These are phyloP conservation scores for Boeremia lycopersici DNA, from an alignment of 2,329 filamentous ascomycete genomes.

Conservation along the genomic window DNA sequence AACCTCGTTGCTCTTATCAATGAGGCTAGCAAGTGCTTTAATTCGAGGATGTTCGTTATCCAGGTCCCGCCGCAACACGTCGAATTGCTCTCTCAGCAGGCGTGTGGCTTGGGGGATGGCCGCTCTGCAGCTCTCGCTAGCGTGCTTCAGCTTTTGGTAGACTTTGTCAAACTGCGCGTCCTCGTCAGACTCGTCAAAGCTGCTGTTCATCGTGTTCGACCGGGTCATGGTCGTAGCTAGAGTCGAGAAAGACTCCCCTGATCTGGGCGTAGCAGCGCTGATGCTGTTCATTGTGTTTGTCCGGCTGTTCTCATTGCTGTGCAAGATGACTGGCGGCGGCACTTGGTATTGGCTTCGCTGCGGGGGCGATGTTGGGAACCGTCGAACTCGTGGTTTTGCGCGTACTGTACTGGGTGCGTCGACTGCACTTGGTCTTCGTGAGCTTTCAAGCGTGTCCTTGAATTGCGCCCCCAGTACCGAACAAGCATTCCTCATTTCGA, in stretches of 20 bases:
- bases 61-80: conserved; percentile 36
- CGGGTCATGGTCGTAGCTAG: conserved; percentile 54
- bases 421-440: conserved; percentile 28
- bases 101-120: conserved; percentile 64
- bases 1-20: conserved; percentile 72
- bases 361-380: conserved; percentile 42
- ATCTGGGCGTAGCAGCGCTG: conserved; percentile 70
- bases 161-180: conserved; percentile 83
- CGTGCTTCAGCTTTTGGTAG: conserved; percentile 74
- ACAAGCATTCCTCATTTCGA: conserved; percentile 66
- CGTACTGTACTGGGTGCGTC: conserved; percentile 37
- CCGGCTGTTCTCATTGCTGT: conserved; percentile 57
- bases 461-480: conserved; percentile 54
- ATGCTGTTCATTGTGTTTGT: conserved; percentile 60
- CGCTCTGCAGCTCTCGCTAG: conserved; percentile 74
- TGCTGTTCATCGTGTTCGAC: conserved; percentile 62
- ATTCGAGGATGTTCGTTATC: conserved; percentile 44
- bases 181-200: conserved; percentile 69
- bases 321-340: conserved; percentile 49
- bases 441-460: conserved; percentile 29
- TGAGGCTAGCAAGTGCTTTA: conserved; percentile 61
- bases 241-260: conserved; percentile 78
- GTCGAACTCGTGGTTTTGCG: conserved; percentile 37
- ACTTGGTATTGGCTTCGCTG: conserved; percentile 42
- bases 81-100: conserved; percentile 37